Base-by-base conservation (phyloP, 352 stramenopile genomes). In the Globisporangium alternatum region DNA sequence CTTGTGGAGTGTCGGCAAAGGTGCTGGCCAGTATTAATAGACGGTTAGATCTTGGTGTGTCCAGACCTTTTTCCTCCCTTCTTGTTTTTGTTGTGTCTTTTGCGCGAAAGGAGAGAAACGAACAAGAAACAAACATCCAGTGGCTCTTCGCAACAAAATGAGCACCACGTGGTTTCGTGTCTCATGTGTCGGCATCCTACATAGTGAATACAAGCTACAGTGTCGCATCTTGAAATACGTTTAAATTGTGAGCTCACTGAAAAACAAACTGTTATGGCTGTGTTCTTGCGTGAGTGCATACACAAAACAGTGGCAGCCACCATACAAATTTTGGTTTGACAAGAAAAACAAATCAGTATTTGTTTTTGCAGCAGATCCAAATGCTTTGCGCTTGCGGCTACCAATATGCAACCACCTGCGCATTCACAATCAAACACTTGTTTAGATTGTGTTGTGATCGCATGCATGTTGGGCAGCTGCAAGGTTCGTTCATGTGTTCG, bases 261-360 rank as follows among this genome's bases (percentile, higher is more conserved):
- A 22, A 33, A n/a, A 35, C 33, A 41, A 12, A 13, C n/a, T 62
- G 56, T 62, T 55, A 71, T 78, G 53, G 70, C 22, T 39, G 49
- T 56, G 25, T 56, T 56, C 12, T 56, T 56, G 49, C 25, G 25
- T 9, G 31, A 37, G 31, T 6, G 31, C 49, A 56, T 28, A 28
- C 25, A 28, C 47, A 22, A 54, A 54, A n/a, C n/a, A n/a, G 15
- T 19, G 25, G 10, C 28, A 54, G 47, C 47, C 47, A 31, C 45
- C 9, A 53, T 22, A 22, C 13, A 53, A 53, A 30, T n/a, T 33
- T 53, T 51, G 8, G 13, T 28, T 28, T 28, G 25, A 28, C 25
- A 28, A 37, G 6, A 37, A 6, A 52, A n/a, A 52, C n/a, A 30
- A 52, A 52, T 52, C 45, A 52, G 45, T 6, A 35, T 1, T 10